Evolutionary conservation across 495 filamentous ascomycete genomes (phyloP).

Genomic region (Podospora anserina): DNA sequence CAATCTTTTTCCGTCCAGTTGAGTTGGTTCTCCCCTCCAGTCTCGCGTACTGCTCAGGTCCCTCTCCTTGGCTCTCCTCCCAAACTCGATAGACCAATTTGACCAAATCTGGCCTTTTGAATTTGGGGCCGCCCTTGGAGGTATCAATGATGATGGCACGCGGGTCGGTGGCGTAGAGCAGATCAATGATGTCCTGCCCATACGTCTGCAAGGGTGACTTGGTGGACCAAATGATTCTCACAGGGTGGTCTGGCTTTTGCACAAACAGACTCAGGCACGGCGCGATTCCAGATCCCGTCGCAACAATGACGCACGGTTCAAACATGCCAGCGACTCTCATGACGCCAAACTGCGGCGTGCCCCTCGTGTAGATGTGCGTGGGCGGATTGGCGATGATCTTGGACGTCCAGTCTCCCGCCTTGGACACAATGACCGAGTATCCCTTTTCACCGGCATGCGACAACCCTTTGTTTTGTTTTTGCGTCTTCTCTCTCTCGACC

Average conservation of each 20-base stretch:
- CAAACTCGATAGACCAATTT: conserved; percentile 56
- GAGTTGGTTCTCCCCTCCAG: conserved; percentile 52
- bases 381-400: conserved; percentile 60
- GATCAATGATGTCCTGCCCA: conserved; percentile 42
- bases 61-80: conserved; percentile 55
- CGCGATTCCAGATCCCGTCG: conserved; percentile 80
- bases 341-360: conserved; percentile 61
- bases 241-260: conserved; percentile 37
- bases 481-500: background rate
- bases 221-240: conserved; percentile 52
- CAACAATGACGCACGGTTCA: conserved; percentile 65
- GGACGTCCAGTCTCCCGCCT: conserved; percentile 82
- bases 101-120: conserved; percentile 48
- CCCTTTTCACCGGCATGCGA: conserved; percentile 51
- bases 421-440: conserved; percentile 70
- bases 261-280: conserved; percentile 56
- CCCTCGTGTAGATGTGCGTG: conserved; percentile 54
- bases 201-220: conserved; percentile 44
- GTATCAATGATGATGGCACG: conserved; percentile 52
- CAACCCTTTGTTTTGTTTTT: conserved; percentile 52
- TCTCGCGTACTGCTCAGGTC: conserved; percentile 57
- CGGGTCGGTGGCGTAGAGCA: conserved; percentile 45
- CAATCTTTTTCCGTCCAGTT: conserved; percentile 55
- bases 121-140: conserved; percentile 29
- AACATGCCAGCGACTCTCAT: conserved; percentile 71